These are phyloP conservation scores for Leccinum angustisporum DNA, from an alignment of 1,284 basidiomycete genomes.

Conservation along the genomic window DNA sequence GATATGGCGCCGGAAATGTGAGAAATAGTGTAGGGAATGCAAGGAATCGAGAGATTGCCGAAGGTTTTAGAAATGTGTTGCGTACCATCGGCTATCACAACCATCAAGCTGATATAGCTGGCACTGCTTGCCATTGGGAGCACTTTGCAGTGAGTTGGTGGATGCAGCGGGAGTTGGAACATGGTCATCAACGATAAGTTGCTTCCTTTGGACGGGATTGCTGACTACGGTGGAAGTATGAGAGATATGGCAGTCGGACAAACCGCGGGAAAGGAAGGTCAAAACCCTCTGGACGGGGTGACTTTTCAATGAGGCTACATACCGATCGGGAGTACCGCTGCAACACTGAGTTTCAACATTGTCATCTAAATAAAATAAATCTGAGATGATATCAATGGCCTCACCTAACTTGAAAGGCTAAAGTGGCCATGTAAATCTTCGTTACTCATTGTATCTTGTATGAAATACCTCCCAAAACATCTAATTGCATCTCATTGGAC, in stretches of 20 bases:
- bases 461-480: not conserved
- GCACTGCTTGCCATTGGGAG: not conserved
- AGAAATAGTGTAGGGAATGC: too few relatives aligned
- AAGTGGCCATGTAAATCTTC: not conserved
- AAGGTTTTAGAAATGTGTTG: too few relatives aligned
- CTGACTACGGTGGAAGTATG: not conserved
- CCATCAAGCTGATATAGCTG: not conserved
- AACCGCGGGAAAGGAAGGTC: not conserved
- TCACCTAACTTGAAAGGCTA: not conserved
- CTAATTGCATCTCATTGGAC: not conserved
- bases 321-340: not conserved
- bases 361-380: not conserved
- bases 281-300: not conserved
- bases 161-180: not conserved
- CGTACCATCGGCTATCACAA: too few relatives aligned
- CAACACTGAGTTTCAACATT: not conserved
- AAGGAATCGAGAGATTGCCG: too few relatives aligned
- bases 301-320: not conserved
- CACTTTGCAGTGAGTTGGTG: not conserved
- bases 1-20: too few relatives aligned
- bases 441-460: not conserved
- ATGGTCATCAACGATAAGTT: not conserved
- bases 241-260: not conserved
- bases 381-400: not conserved
- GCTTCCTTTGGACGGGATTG: not conserved